Evolutionary conservation across 1,284 basidiomycete species (phyloP), one percentile per base, ranked within the genome.

Genomic region (Tausonia pullulans): DNA sequence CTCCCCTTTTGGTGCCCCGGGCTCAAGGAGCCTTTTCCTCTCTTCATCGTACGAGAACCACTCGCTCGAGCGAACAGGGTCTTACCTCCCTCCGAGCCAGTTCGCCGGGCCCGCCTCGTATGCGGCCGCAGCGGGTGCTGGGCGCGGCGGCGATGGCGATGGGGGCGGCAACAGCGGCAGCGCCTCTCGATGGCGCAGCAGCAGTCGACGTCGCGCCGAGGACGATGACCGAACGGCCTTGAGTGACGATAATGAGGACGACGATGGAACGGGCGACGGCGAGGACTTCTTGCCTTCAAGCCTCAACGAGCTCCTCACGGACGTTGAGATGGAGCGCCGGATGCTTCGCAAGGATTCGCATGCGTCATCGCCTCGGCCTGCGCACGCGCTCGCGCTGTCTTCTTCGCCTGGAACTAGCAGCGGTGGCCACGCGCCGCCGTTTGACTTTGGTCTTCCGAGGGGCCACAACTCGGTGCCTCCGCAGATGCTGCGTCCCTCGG

Each of bases 1-100:
- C 13, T 75, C 78, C 55, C 86, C 87, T 71, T 87, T 66, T 41
- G 57, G 70, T 27, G 70, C 71, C 69, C 71, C 53, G 6, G 54
- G 64, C 8, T 54, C 61, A 5, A 57, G 50, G 13, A 45, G 40
- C 5, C 52, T 66, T 11, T 66, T 66, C 54, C 58, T 66, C 3
- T 66, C 65, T 11, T 59, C 61, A 11, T 66, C 65, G 44, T 66
- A 66, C 65, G 65, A 66, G n/a, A 55, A 60, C 13, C 54, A 65
- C 45, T 43, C 49, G 11, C 55, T 57, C 16, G 64, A 62, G 13
- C 64, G 60, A 51, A 11, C 43, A 41, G 63, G 27, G 16, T 52
- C 51, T 27, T 60, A 44, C 56, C n/a, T 50, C 41, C 13, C 53
- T 49, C 16, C 27, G 13, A 8, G 49, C 6, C 52, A 51, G 14